Percentiles rank a stretch among this genome's conserved stretches.
Evolutionary conservation across 2,329 filamentous ascomycete species (phyloP).

Genomic region (Pezicula carpinea): DNA sequence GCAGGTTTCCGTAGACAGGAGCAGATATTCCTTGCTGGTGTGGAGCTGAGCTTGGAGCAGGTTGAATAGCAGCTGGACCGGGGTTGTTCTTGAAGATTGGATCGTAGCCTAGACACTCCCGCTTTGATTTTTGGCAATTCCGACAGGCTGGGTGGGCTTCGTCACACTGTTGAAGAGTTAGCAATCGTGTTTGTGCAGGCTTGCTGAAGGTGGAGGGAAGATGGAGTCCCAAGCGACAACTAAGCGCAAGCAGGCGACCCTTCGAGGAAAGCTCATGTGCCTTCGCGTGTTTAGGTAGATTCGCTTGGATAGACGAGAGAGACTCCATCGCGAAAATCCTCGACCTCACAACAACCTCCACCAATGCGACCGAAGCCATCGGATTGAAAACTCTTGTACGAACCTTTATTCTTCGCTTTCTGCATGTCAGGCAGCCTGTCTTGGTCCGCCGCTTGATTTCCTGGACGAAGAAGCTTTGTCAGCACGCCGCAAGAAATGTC

Average conservation of each 20-base stretch:
- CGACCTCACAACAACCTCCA: conserved; percentile 21
- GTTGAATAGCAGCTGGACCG: conserved; percentile 68
- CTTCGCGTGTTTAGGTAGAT: conserved; percentile 32
- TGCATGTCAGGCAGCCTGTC: conserved; percentile 64
- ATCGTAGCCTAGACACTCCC: conserved; percentile 81
- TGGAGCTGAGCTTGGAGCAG: conserved; percentile 49
- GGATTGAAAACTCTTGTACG: conserved; percentile 27
- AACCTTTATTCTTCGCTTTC: conserved; percentile 70
- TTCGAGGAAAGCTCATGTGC: conserved; percentile 21
- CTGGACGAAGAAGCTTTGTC: conserved; percentile 30
- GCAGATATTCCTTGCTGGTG: conserved; percentile 16
- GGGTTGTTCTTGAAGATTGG: conserved; percentile 73
- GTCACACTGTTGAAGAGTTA: conserved; percentile 67
- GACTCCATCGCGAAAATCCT: conserved; percentile 26
- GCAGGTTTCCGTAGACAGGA: conserved; percentile 42
- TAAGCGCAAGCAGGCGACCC: conserved; percentile 14
- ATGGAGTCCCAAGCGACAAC: conserved; percentile 17
- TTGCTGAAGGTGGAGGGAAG: background rate
- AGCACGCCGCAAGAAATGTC: conserved; percentile 18
- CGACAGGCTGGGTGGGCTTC: conserved; percentile 90
- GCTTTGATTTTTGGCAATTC: conserved; percentile 85
- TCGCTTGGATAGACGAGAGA: conserved; percentile 31
- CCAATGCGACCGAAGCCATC: conserved; percentile 12
- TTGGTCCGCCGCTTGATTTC: conserved; percentile 74
- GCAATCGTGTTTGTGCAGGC: conserved; percentile 1